Percentiles rank a stretch among this genome's conserved stretches.
These are phyloP conservation scores for Leonotis leonurus DNA, from an alignment of 257 asterid species.

Conservation along the genomic window DNA sequence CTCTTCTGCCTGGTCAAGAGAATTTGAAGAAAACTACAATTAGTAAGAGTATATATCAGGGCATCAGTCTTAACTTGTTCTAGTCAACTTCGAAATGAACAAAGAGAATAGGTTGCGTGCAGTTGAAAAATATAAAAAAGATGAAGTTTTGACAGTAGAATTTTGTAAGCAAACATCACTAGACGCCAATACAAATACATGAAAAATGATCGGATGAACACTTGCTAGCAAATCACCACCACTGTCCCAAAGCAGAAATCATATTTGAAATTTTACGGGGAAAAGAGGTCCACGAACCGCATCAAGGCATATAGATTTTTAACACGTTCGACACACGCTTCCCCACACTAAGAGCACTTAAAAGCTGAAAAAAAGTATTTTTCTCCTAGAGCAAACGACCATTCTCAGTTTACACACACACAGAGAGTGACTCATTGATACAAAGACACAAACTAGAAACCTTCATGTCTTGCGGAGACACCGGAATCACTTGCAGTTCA, in stretches of 20 bases:
- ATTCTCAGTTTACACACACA: not conserved
- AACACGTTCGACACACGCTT: not conserved
- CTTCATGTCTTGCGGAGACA: constrained; percentile 67
- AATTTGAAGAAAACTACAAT: too few species aligned
- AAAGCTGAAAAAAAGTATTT: not conserved
- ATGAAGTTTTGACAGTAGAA: not conserved
- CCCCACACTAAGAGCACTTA: not conserved
- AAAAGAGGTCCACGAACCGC: not conserved
- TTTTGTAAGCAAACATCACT: not conserved
- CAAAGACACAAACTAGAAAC: constrained; percentile 26
- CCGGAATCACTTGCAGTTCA: constrained; percentile 47
- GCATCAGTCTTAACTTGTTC: too few species aligned
- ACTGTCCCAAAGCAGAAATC: not conserved
- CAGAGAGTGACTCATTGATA: not conserved
- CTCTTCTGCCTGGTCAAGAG: constrained; percentile 63
- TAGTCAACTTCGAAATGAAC: too few species aligned
- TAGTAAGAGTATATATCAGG: too few species aligned
- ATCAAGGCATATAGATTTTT: not conserved
- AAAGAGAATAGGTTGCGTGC: too few species aligned
- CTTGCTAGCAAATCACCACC: not conserved
- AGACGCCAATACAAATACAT: not conserved
- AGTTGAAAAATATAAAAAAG: not conserved
- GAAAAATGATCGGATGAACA: not conserved
- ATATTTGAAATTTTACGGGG: not conserved
- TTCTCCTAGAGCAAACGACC: not conserved